Evolutionary conservation across 805 yeast genomes (phyloP), one percentile per base, ranked within the genome.

Genomic region (Yarrowia alimentaria): DNA sequence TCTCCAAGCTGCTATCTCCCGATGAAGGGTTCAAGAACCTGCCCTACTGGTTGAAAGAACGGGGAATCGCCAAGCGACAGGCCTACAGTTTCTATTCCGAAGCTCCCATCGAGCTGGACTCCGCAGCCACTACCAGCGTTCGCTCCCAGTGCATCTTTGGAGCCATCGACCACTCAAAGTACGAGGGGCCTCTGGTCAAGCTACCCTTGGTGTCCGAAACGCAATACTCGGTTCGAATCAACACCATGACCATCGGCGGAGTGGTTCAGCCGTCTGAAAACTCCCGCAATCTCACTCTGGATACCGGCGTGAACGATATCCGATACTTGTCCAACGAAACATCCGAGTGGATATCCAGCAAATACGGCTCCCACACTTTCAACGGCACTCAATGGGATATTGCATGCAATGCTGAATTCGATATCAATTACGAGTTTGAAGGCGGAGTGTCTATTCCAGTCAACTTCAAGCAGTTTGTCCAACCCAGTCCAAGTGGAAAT

Each of bases 401-500:
- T 10, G 18, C 32, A 18, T 40, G 47, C n/a, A 33, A 40, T 24
- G 47, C 47, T 10, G 47, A 40, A 9, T 40, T 40, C 25, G 47
- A 40, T 18, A 26, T 40, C 47, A 40, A 40, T 33, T 40, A 40
- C 33, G 47, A 40, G 19, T 40, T 40, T 19, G 47, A 40, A 3
- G 47, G 47, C 3, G 47, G 47, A 10, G 47, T 40, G 5, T 26
- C 47, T 2, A 40, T 40, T 8, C 47, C 47, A 6, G 47, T 40
- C 25, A 40, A 40, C 47, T 40, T 40, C 33, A 40, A 40, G 32
- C 47, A 55, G 30, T 56, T 54, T 53, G 53, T 53, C 21, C 54
- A 56, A 11, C 25, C 25, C 12, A 25, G 51, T 5, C 49, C 38
- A 11, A 52, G 29, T n/a, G 52, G 45, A 7, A n/a, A n/a, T n/a